Percentiles rank a stretch among this genome's conserved stretches.
phyloP scores from a whole-genome alignment of 1,139 yeast genomes.

The Suhomyces coccinellae region DNA sequence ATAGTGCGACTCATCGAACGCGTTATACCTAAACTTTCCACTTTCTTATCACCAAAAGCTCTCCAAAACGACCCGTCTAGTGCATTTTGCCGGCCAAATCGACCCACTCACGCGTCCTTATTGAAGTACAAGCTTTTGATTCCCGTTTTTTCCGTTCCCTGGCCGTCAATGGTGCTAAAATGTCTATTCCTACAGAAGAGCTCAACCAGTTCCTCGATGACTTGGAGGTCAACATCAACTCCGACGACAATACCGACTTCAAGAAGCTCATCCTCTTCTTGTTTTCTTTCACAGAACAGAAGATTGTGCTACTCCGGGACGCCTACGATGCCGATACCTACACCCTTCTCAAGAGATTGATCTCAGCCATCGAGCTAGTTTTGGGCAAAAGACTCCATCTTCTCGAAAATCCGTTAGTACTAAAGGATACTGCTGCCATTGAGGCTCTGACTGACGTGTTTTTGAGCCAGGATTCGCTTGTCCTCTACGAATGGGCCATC shows the following conservation, averaged over 20 bases:
- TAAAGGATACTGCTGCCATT: constrained; percentile 10
- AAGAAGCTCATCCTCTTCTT: constrained; percentile 37
- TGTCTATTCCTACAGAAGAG: constrained; percentile 7
- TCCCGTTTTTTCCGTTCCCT: neutral
- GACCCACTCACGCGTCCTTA: neutral
- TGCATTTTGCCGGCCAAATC: neutral
- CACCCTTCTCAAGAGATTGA: constrained; percentile 22
- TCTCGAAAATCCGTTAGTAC: constrained; percentile 22
- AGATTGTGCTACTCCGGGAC: constrained; percentile 16
- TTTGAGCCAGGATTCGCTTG: neutral
- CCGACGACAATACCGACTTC: constrained; percentile 38
- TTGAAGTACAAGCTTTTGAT: too few species aligned
- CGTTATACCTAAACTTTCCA: neutral
- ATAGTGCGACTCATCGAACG: neutral
- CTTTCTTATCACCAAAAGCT: neutral
- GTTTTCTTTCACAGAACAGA: constrained; percentile 32
- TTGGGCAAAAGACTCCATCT: constrained; percentile 30
- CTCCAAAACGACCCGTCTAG: neutral
- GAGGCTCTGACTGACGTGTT: neutral
- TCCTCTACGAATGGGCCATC: constrained; percentile 37
- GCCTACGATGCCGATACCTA: constrained; percentile 1
- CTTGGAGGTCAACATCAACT: constrained; percentile 33
- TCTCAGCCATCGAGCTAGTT: constrained; percentile 33
- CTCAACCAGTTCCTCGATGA: constrained; percentile 33
- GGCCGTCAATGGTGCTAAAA: neutral